A percentile compares a stretch with the other conserved stretches of the same genome.
These are phyloP conservation scores for Bremia lactucae DNA, from an alignment of 352 stramenopile genomes.

Conservation along the genomic window DNA sequence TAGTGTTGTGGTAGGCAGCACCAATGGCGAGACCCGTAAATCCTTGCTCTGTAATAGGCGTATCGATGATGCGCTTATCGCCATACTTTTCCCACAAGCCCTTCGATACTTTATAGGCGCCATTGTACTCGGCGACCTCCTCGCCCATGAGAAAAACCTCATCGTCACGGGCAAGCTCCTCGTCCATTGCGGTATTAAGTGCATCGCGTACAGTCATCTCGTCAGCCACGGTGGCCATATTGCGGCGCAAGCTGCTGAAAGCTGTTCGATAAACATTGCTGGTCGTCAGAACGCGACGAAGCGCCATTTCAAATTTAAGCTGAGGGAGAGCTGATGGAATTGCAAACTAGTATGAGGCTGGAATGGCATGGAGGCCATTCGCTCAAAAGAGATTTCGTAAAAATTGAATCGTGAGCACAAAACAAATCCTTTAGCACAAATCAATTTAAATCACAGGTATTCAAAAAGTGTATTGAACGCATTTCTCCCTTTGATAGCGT, in stretches of 20 bases:
- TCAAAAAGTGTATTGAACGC: too few relatives aligned
- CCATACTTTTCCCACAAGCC: constrained; percentile 98
- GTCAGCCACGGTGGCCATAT: constrained; percentile 64
- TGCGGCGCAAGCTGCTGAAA: constrained; percentile 32
- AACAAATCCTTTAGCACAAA: too few relatives aligned
- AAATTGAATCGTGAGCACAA: too few relatives aligned
- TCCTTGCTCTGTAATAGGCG: constrained; percentile 97
- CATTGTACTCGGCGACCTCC: constrained; percentile 99
- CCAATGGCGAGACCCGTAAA: constrained; percentile 92
- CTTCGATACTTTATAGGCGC: constrained; percentile 98
- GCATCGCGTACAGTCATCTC: constrained; percentile 97
- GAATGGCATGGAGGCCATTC: too few relatives aligned
- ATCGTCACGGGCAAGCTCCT: constrained; percentile 97
- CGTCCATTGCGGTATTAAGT: constrained; percentile 96
- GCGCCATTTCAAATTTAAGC: too few relatives aligned
- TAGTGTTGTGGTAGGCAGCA: constrained; percentile 93
- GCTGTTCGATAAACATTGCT: constrained; percentile 23
- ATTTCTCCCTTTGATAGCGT: too few relatives aligned
- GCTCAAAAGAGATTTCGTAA: too few relatives aligned
- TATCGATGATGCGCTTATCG: constrained; percentile 98
- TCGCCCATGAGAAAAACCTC: constrained; percentile 93
- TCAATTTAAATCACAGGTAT: too few relatives aligned
- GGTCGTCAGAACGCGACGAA: constrained; percentile 41
- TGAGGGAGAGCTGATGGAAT: too few relatives aligned
- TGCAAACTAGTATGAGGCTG: too few relatives aligned